Base-by-base conservation (phyloP, 1,284 basidiomycete species). In the Boletus hoseneyae region DNA sequence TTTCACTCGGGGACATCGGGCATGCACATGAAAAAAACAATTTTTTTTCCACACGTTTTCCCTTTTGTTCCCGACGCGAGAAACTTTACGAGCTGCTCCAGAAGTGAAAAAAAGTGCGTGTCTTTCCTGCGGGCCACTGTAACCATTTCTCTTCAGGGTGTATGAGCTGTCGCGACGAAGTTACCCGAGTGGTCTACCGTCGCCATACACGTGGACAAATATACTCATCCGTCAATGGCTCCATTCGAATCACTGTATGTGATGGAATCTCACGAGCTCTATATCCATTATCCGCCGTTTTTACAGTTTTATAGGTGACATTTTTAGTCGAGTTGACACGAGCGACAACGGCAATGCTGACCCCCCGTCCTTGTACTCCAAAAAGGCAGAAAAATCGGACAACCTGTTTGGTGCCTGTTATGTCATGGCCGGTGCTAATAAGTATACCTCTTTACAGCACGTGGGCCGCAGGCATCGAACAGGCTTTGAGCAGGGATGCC, bases 1-100 rank as follows among this genome's bases (percentile, higher is more conserved):
- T 23, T 25, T 25, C 27, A 35, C 32, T 40, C 38, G 21, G 19
- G 3, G 32, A 37, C 45, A 19, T 40, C 15, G 38, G 21, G 23
- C 13, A 29, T n/a, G 32, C 7, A 41, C 39, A 44, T 58, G 59
- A 58, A 61, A 61, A n/a, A n/a, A n/a, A n/a, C n/a, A n/a, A 6
- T 18, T 32, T 38, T 47, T 48, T 50, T 49, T 15, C 9, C 16
- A 16, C 23, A 11, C 27, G 7, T 27, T n/a, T 51, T 48, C 19
- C 35, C 15, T 15, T 55, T 38, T 51, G 41, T 35, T 25, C 35
- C 32, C 47, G 47, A 42, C 25, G 39, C 35, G 32, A 53, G 43
- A 48, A 40, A 6, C 32, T 34, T 40, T 7, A 11, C 13, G 15
- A 29, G 15, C 7, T 18, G n/a, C 18, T 10, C 19, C 19, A 21